Evolutionary conservation across 441 rosid genomes (phyloP), one percentile per base, ranked within the genome.

Genomic region (Metrosideros polymorpha): DNA sequence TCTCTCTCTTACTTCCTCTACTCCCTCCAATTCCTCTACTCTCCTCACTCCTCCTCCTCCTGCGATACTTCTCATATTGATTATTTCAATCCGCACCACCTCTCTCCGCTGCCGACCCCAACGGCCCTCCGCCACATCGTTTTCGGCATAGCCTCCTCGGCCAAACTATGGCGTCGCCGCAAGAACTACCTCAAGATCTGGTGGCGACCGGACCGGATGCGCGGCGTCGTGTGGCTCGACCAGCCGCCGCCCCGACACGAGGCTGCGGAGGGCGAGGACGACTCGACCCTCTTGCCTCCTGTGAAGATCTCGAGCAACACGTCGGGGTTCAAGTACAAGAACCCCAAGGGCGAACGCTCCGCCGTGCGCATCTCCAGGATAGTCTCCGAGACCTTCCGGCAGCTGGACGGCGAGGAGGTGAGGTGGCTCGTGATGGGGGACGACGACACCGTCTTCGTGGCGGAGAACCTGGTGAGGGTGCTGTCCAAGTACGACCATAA

Each of bases 171-270:
- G 89, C 63, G 82, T 27, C 76, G 63, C 42, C 49, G 89, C 52
- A 85, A 83, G 83, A 30, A 88, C 83, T 88, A 88, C 76, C 75
- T 82, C 54, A 85, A 88, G 75, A 56, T 63, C 30, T 88, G 89
- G 89, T 88, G 89, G 89, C 57, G 59, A 17, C 85, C 85, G 22
- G 57, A 75, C 35, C 54, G 3, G 5, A 88, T 66, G 87, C 82
- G 66, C 12, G 89, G 89, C 42, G 76, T 83, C 75, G 89, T 85
- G 13, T 88, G 89, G 89, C 85, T 88, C 53, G 89, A 88, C 87
- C 50, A 51, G 35, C 82, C 79, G 24, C 43, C 19, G 82, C 77
- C 82, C 54, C 15, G 19, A 51, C 47, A 39, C 42, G 50, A 47
- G n/a, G 76, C 57, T 43, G 8, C 59, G 17, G 57, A 30, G 14